Evolutionary conservation across 2,329 filamentous ascomycete species (phyloP).

Genomic region (Diplocarpon mali): DNA sequence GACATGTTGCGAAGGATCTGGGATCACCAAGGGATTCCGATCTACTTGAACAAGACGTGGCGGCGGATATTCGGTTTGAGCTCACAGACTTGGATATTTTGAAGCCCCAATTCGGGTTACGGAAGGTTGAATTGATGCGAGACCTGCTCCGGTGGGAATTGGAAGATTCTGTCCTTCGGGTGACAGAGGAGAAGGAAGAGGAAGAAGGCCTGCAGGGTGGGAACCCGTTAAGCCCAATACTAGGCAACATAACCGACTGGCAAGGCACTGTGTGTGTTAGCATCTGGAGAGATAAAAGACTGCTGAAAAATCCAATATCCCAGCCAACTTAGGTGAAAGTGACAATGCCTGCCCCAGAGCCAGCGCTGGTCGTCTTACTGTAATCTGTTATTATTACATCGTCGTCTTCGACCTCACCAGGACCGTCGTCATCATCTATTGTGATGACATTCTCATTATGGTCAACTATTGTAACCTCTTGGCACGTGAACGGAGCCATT

Average conservation of each 20-base stretch:
- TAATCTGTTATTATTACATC: background rate
- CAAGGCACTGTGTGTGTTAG: background rate
- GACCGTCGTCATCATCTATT: conserved; percentile 1
- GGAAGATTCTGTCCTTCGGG: background rate
- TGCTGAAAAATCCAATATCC: background rate
- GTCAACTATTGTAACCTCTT: conserved; percentile 3
- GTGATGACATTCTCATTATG: conserved; percentile 5
- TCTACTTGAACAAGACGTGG: background rate
- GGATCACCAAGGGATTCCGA: background rate
- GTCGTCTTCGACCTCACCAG: background rate
- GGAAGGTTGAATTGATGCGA: conserved; percentile 1
- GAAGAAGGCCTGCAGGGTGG: background rate
- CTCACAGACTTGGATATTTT: background rate
- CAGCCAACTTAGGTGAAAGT: too few species aligned
- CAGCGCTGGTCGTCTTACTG: background rate
- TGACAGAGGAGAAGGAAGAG: background rate
- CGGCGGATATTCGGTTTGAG: background rate
- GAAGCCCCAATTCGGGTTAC: background rate
- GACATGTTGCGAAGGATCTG: background rate
- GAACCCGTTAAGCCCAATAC: background rate
- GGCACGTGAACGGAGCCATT: background rate
- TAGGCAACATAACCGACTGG: too few species aligned
- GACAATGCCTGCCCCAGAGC: too few species aligned
- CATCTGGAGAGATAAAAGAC: background rate
- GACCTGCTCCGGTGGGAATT: background rate